A percentile compares a stretch with the other conserved stretches of the same genome.
Evolutionary conservation across 169 alveolate genomes (phyloP).

Genomic region (Babesia ovis): DNA sequence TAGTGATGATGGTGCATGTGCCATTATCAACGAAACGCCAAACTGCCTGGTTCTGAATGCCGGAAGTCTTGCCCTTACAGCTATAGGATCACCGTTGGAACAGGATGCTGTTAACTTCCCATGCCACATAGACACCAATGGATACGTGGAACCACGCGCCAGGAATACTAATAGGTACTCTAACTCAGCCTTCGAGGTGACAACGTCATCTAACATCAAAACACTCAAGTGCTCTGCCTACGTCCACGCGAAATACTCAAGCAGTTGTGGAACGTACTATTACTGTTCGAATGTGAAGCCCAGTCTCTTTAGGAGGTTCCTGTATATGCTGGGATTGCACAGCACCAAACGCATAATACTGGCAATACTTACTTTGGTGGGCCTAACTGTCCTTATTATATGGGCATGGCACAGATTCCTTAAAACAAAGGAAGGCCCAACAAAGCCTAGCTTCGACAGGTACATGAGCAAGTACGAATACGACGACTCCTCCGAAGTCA

Average conservation of each 20-base stretch:
- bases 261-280: slow-evolving; percentile 57
- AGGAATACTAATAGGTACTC: not conserved
- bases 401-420: slow-evolving; percentile 11
- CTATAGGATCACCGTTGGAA: slow-evolving; percentile 69
- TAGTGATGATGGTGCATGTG: slow-evolving; percentile 41
- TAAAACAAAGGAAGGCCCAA: slow-evolving; percentile 4
- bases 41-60: slow-evolving; percentile 70
- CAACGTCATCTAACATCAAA: slow-evolving; percentile 58
- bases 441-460: slow-evolving; percentile 9
- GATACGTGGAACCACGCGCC: slow-evolving; percentile 31
- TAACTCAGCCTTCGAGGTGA: slow-evolving; percentile 22
- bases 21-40: slow-evolving; percentile 64
- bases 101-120: slow-evolving; percentile 69
- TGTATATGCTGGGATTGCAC: not conserved
- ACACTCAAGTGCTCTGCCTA: slow-evolving; percentile 44
- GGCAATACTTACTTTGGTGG: not conserved
- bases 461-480: slow-evolving; percentile 39
- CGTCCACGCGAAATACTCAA: slow-evolving; percentile 35
- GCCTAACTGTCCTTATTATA: not conserved
- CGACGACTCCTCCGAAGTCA: not conserved
- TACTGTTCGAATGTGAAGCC: slow-evolving; percentile 38
- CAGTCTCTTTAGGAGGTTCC: not conserved
- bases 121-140: slow-evolving; percentile 63
- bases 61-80: slow-evolving; percentile 71
- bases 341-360: not conserved